A percentile compares a stretch with the other conserved stretches of the same genome.
These are phyloP conservation scores for Camelina sativa DNA, from an alignment of 345 rosid species.

Conservation along the genomic window DNA sequence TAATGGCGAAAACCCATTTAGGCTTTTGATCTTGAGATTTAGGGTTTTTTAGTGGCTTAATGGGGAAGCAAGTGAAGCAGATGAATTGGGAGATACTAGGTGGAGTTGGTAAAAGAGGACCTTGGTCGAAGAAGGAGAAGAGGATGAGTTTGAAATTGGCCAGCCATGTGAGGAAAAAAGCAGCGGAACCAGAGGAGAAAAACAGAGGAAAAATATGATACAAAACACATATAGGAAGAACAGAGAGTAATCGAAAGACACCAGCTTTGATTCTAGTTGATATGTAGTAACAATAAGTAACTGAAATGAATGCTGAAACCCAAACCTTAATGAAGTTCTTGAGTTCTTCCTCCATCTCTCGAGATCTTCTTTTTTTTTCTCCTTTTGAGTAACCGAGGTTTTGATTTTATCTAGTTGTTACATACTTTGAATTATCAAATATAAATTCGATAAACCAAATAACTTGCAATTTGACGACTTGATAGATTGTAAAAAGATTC, in stretches of 20 bases:
- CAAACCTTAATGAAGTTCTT: conserved; percentile 39
- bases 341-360: conserved; percentile 45
- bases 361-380: background rate
- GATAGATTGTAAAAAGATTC: no score
- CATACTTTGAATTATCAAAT: no score
- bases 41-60: conserved; percentile 49
- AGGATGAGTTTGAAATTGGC: conserved; percentile 58
- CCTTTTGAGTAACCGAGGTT: background rate
- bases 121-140: conserved; percentile 50
- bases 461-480: no score
- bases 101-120: conserved; percentile 43
- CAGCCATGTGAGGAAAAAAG: conserved; percentile 48
- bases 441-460: no score
- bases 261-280: conserved; percentile 44
- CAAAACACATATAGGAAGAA: conserved; percentile 46
- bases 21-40: conserved; percentile 26
- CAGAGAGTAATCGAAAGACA: conserved; percentile 40
- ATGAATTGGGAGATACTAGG: conserved; percentile 42
- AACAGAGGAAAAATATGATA: conserved; percentile 45
- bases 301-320: conserved; percentile 37
- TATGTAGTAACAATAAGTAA: conserved; percentile 45
- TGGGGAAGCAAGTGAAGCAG: conserved; percentile 47
- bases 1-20: conserved; percentile 44
- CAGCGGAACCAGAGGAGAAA: conserved; percentile 30
- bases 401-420: background rate